Base-by-base conservation (phyloP, 208 protist species). In the Leishmania martiniquensis region DNA sequence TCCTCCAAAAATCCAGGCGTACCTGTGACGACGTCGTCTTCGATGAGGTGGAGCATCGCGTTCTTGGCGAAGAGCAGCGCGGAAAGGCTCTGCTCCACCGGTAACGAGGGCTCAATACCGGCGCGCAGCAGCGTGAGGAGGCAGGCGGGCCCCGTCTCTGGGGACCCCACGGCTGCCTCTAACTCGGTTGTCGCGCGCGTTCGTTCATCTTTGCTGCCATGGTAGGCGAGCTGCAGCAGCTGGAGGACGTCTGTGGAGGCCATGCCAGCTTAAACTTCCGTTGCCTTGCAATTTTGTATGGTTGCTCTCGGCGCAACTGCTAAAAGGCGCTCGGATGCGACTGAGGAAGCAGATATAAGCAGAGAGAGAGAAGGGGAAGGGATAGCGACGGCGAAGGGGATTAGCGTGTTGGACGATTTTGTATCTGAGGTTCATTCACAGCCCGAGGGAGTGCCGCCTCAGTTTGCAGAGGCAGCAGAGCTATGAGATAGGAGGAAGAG, bases 41-140 rank as follows among this genome's bases (percentile, higher is more conserved):
- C 77, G 9, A 95, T 77, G n/a, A 77, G 88, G 76, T 93, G 77
- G 62, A 93, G 65, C 45, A 97, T 75, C 42, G 81, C 91, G 74
- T 97, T 97, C 69, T 97, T 97, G 34, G 88, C 92, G 77, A 91
- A 96, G 49, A 97, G 78, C 1, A 97, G 91, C 5, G 92, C 91
- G 2, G 89, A 93, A 51, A 97, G 87, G 39, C 88, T 92, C 70
- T 94, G 91, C 59, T 92, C 88, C 0, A 85, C 37, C 25, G 89
- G 85, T 17, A 92, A 54, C 2, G 86, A 52, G 15, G 82, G 37
- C 62, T 95, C 79, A 20, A 88, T 73, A 55, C 92, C 92, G 51
- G 87, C 85, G 10, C 83, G 84, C 6, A 97, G 65, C 25, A 97
- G 78, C n/a, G 67, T 47, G n/a, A 95, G 59, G 25, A 97, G 68